Evolutionary conservation across 2,329 filamentous ascomycete genomes (phyloP), one percentile per base, ranked within the genome.

Genomic region (Hypoxylon sp.): DNA sequence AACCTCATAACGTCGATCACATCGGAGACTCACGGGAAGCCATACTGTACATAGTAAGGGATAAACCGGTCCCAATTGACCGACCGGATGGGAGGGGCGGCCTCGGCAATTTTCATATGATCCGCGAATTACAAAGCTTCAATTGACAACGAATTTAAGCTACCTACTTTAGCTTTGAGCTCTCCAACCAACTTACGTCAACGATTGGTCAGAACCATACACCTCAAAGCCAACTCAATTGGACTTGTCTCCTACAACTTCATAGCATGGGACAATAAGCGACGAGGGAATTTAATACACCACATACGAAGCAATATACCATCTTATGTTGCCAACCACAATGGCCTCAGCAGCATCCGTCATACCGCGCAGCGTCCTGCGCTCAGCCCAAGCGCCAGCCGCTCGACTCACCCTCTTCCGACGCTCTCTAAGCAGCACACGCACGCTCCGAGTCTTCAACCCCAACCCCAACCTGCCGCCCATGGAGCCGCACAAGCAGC

Each of bases 391-490:
- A n/a, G 65, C 61, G 23, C 23, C 21, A 11, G 43, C 25, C 4
- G 52, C 46, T 41, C 32, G 60, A 23, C 57, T 25, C 17, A 32
- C 52, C 30, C 55, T 62, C 9, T 50, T 60, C 56, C 63, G 64
- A 13, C 74, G 72, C 14, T 58, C 65, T 14, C 59, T 75, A 7
- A 63, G 68, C 50, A 69, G 65, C 7, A 60, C 68, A 5, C 21
- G 60, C 45, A 68, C 63, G n/a, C 57, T 63, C 36, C 70, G 71
- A 36, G 73, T 53, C 57, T 30, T 41, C 14, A n/a, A n/a, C 5
- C 69, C 17, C 68, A 69, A n/a, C n/a, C n/a, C n/a, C 68, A 74
- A 75, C 36, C 67, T 63, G 53, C 76, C 76, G 48, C 76, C 75
- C 21, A 72, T 74, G 66, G 75, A 77, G 61, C 75, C 74, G 63